Evolutionary conservation across 2,329 filamentous ascomycete species (phyloP), one percentile per base, ranked within the genome.

Genomic region (Colletotrichum liaoningense): DNA sequence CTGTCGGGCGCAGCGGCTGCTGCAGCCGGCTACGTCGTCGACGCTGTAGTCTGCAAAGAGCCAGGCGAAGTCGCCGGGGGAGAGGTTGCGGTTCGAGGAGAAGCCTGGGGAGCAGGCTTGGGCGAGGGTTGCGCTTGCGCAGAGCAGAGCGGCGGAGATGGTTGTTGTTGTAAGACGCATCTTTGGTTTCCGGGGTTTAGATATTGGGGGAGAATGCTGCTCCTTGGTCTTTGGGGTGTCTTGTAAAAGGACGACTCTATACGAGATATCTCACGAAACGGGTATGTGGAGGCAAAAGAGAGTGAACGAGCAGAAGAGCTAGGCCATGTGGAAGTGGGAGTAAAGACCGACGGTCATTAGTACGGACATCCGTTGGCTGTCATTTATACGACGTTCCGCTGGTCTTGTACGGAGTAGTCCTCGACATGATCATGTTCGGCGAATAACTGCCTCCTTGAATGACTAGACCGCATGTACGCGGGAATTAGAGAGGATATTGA

Each of bases 41-140:
- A 63, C 60, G 22, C 24, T 30, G 24, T 63, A 63, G 26, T 63
- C 60, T 26, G 60, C 35, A 30, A 63, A 63, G 60, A 63, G 60
- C 60, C 60, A 63, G 42, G 60, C 60, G 11, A 12, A 63, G 12
- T 49, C 42, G 9, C 14, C 60, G 4, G 60, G 38, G 26, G 26
- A 5, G 60, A 63, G 35, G 42, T 63, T 14, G 1, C 60, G 38
- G 60, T 63, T 12, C 26, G 62, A 35, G 7, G 42, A 28, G 46
- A 55, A 64, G 30, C 62, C 62, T 24, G 19, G 22, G n/a, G 24
- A 66, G 33, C 52, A 57, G 52, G 33, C 24, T 66, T 38, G 52
- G 22, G 24, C 19, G 54, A 58, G 3, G 22, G 63, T 22, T 11
- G 28, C 22, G 42, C 42, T 49, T 49, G 42, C 42, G 42, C 42